These are phyloP conservation scores for Adansonia digitata DNA, from an alignment of 345 rosid genomes.

Conservation along the genomic window DNA sequence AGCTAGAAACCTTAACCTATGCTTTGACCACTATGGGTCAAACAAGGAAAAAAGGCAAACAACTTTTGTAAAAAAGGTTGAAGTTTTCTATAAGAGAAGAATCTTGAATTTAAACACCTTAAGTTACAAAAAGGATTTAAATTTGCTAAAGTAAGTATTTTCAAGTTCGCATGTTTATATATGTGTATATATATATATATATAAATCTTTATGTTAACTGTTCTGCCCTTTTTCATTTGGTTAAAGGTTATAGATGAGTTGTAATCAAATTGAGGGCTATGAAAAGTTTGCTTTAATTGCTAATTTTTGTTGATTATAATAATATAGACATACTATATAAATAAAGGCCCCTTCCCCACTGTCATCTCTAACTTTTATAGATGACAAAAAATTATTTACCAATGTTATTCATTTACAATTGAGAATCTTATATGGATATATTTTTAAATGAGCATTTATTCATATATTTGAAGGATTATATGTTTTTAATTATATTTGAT, in stretches of 20 bases:
- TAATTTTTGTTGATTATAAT: too few relatives aligned
- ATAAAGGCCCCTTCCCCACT: too few relatives aligned
- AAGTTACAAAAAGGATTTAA: slow-evolving; percentile 59
- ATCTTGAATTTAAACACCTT: slow-evolving; percentile 53
- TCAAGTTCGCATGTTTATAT: not conserved
- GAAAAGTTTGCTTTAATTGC: slow-evolving; percentile 37
- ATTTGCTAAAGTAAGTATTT: slow-evolving; percentile 47
- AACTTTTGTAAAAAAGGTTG: slow-evolving; percentile 51
- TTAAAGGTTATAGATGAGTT: slow-evolving; percentile 53
- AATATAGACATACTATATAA: too few relatives aligned
- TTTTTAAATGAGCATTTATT: too few relatives aligned
- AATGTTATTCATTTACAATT: too few relatives aligned
- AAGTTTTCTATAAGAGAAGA: slow-evolving; percentile 38
- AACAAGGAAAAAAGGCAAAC: slow-evolving; percentile 43
- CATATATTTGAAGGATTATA: too few relatives aligned
- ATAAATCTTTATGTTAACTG: not conserved
- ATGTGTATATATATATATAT: not conserved
- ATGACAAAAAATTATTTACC: too few relatives aligned
- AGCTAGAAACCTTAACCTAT: slow-evolving; percentile 13
- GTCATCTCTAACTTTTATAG: too few relatives aligned
- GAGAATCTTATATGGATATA: too few relatives aligned
- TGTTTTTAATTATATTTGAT: too few relatives aligned
- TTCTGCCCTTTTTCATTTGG: not conserved
- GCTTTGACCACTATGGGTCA: slow-evolving; percentile 42
- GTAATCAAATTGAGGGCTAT: slow-evolving; percentile 65